Evolutionary conservation across 768 basidiomycete species (phyloP).

Genomic region (Tylopilus sp.): DNA sequence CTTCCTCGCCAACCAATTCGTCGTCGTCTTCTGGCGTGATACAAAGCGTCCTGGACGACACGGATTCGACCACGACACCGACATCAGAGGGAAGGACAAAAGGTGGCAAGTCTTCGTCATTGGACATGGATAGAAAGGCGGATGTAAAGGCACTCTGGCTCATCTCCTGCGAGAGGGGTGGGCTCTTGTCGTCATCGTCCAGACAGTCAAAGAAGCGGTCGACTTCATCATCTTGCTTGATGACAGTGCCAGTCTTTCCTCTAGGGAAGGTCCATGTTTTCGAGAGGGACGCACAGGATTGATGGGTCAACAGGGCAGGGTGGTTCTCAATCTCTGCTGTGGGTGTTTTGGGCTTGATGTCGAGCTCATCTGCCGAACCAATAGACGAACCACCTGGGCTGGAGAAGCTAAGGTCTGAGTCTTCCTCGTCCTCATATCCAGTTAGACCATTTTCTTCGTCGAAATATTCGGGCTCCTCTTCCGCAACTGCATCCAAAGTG

Average conservation of each 20-base stretch:
- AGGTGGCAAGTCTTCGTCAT: conserved; percentile 46
- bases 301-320: conserved; percentile 24
- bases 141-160: conserved; percentile 58
- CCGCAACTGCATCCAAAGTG: conserved; percentile 53
- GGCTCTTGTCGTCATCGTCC: conserved; percentile 51
- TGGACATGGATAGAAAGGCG: conserved; percentile 46
- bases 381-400: conserved; percentile 49
- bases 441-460: conserved; percentile 54
- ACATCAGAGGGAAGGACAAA: conserved; percentile 47
- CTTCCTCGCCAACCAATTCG: conserved; percentile 54
- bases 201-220: conserved; percentile 78
- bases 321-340: conserved; percentile 12
- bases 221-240: conserved; percentile 42
- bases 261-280: conserved; percentile 69
- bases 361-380: conserved; percentile 50
- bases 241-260: conserved; percentile 22
- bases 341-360: conserved; percentile 2
- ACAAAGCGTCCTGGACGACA: conserved; percentile 30
- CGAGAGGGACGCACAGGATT: conserved; percentile 45
- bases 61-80: conserved; percentile 38
- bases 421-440: conserved; percentile 70
- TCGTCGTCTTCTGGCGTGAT: conserved; percentile 46
- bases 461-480: conserved; percentile 44
- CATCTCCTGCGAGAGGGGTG: conserved; percentile 45
- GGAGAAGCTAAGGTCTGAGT: conserved; percentile 47